Conservation (phyloP, 306 rosid species). For the Glycine soja region DNA sequence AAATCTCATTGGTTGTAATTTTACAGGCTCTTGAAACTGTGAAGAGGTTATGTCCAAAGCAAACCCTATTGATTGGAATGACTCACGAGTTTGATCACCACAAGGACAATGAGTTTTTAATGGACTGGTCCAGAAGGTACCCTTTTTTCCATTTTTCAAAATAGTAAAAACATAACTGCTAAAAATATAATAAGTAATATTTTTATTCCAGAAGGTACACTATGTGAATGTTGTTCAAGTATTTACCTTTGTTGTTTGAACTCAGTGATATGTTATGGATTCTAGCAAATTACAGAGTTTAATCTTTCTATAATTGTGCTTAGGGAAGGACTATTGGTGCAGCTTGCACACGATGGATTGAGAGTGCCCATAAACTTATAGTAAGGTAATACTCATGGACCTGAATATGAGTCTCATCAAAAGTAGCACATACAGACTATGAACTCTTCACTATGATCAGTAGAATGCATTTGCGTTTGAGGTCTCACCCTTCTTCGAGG, state of each 20-base stretch:
- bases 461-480: constrained; percentile 23
- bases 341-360: constrained; percentile 91
- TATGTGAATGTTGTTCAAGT: neutral
- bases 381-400: constrained; percentile 48
- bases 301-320: constrained; percentile 37
- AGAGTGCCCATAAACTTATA: constrained; percentile 71
- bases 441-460: constrained; percentile 34
- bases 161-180: constrained; percentile 21
- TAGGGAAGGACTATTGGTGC: constrained; percentile 88
- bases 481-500: constrained; percentile 25
- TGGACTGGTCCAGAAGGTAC: constrained; percentile 83
- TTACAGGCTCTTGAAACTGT: constrained; percentile 85
- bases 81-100: constrained; percentile 80
- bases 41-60: constrained; percentile 79
- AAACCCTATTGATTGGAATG: constrained; percentile 79
- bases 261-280: constrained; percentile 23
- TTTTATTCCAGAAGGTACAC: neutral
- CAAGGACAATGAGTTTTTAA: constrained; percentile 72
- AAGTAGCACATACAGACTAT: neutral
- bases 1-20: constrained; percentile 41
- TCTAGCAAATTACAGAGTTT: constrained; percentile 8
- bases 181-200: constrained; percentile 10
- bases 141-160: constrained; percentile 36
- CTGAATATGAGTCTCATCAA: neutral
- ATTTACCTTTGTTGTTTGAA: constrained; percentile 9